Conservation (phyloP, 2,329 filamentous ascomycete species). For the Cadophora sp. region DNA sequence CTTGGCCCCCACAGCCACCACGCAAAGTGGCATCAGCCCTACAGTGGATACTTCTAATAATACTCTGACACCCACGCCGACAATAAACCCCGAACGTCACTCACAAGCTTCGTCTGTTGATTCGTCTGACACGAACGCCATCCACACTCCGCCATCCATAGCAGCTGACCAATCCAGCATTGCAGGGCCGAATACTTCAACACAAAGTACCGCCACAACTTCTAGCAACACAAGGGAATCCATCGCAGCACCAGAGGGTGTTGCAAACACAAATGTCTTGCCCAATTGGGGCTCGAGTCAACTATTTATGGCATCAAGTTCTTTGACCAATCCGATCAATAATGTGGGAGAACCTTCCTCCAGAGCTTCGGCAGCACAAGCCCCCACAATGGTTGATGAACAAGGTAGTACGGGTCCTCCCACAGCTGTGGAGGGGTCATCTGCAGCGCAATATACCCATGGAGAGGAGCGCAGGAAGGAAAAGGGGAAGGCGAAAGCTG, state of each 20-base stretch:
- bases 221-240: slow-evolving; percentile 25
- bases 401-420: slow-evolving; percentile 18
- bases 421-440: slow-evolving; percentile 20
- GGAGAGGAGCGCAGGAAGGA: slow-evolving; percentile 28
- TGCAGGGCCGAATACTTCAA: slow-evolving; percentile 26
- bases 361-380: slow-evolving; percentile 7
- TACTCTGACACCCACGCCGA: slow-evolving; percentile 37
- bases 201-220: slow-evolving; percentile 26
- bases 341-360: slow-evolving; percentile 13
- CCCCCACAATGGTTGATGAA: not conserved
- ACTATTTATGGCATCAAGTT: slow-evolving; percentile 34
- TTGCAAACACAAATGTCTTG: slow-evolving; percentile 26
- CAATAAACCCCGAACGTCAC: slow-evolving; percentile 32
- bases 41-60: slow-evolving; percentile 38
- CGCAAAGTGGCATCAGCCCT: slow-evolving; percentile 36
- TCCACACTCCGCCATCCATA: slow-evolving; percentile 36
- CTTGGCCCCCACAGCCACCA: slow-evolving; percentile 39
- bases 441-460: slow-evolving; percentile 13
- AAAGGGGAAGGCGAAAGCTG: slow-evolving; percentile 51
- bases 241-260: slow-evolving; percentile 22
- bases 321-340: not conserved
- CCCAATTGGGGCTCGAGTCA: slow-evolving; percentile 39
- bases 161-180: slow-evolving; percentile 35
- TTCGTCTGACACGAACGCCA: slow-evolving; percentile 39
- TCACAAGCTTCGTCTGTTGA: slow-evolving; percentile 37